A percentile compares a stretch with the other conserved stretches of the same genome.
These are phyloP conservation scores for Nadsonia commutata DNA, from an alignment of 1,139 yeast species.

Conservation along the genomic window DNA sequence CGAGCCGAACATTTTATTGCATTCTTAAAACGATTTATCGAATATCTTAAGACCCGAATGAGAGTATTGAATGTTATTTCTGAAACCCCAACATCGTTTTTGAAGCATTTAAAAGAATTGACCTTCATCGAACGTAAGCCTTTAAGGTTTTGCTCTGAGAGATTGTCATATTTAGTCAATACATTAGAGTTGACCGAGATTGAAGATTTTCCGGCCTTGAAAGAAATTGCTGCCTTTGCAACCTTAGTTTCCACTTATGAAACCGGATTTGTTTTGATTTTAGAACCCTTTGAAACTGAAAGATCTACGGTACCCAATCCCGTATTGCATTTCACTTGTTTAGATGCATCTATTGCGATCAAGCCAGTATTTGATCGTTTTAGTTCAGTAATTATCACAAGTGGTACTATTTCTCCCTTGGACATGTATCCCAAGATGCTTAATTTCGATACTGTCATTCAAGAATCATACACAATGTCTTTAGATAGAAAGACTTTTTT, in stretches of 20 bases:
- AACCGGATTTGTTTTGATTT: conserved; percentile 74
- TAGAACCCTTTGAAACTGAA: conserved; percentile 94
- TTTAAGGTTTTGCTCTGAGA: conserved; percentile 76
- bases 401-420: conserved; percentile 95
- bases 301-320: conserved; percentile 98
- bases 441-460: conserved; percentile 85
- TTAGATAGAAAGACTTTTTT: conserved; percentile 81
- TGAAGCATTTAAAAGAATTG: conserved; percentile 82
- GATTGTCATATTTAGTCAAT: conserved; percentile 73
- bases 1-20: conserved; percentile 95
- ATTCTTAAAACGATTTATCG: conserved; percentile 80
- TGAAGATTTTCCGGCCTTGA: conserved; percentile 83
- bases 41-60: conserved; percentile 92
- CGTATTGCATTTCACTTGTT: conserved; percentile 81
- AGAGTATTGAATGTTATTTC: conserved; percentile 92
- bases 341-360: conserved; percentile 95
- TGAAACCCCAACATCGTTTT: conserved; percentile 85
- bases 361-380: conserved; percentile 92
- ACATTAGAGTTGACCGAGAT: conserved; percentile 78
- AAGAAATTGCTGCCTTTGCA: conserved; percentile 94
- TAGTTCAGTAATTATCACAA: conserved; percentile 86
- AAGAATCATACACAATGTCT: conserved; percentile 93
- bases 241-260: conserved; percentile 92
- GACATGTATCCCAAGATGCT: conserved; percentile 98
- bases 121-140: conserved; percentile 92